A percentile compares a stretch with the other conserved stretches of the same genome.
These are phyloP conservation scores for Balakata baccata DNA, from an alignment of 345 rosid species.

Conservation along the genomic window DNA sequence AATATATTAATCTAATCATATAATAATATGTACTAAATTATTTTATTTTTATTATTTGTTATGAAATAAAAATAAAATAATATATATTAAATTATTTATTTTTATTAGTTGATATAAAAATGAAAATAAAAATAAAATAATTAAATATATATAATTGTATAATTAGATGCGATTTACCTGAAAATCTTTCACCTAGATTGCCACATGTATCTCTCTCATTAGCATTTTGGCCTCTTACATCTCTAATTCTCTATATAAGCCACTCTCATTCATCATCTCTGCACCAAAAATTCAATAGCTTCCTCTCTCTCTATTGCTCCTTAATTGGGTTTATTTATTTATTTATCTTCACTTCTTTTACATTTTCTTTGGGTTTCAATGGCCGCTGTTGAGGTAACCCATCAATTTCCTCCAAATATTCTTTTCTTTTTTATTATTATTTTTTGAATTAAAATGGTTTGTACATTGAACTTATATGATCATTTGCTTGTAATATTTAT, in stretches of 20 bases:
- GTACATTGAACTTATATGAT: no score
- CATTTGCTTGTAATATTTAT: no score
- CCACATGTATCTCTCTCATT: slow-evolving; percentile 12
- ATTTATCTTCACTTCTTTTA: not conserved
- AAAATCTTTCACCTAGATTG: no score
- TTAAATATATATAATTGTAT: no score
- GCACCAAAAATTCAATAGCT: slow-evolving; percentile 14
- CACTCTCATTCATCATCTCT: slow-evolving; percentile 24
- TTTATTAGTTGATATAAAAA: no score
- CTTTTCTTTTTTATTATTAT: not conserved
- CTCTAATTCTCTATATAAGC: slow-evolving; percentile 36
- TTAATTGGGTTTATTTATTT: not conserved
- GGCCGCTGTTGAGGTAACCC: slow-evolving; percentile 63
- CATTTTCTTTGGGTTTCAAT: slow-evolving; percentile 21
- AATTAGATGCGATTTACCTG: no score
- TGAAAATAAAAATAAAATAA: no score
- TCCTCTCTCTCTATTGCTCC: not conserved
- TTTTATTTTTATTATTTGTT: no score
- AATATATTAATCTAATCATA: no score
- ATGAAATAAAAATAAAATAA: no score
- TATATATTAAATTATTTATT: no score
- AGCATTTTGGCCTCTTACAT: not conserved
- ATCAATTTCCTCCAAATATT: not conserved
- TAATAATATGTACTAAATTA: no score
- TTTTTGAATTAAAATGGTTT: not conserved